phyloP scores from a whole-genome alignment of 768 basidiomycete genomes.

The Termitomyces sp. region DNA sequence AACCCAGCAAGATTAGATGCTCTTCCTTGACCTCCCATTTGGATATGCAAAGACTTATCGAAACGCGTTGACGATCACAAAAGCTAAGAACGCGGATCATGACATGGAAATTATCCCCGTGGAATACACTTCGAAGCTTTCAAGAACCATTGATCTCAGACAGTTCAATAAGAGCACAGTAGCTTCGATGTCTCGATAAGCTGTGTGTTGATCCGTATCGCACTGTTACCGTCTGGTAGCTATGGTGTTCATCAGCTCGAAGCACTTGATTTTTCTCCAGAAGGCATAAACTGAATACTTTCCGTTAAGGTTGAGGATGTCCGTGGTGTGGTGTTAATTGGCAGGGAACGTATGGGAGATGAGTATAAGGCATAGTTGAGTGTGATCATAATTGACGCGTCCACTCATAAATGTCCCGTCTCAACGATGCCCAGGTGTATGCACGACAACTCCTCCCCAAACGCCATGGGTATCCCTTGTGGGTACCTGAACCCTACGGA shows the following conservation, averaged over 20 bases:
- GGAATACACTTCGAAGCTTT: neutral
- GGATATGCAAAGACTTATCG: neutral
- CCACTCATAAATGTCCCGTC: conserved; percentile 2
- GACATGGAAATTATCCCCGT: neutral
- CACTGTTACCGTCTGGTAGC: neutral
- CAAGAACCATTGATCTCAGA: no score
- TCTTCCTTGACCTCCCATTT: no score
- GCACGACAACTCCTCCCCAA: conserved; percentile 13
- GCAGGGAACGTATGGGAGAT: no score
- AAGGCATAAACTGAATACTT: no score
- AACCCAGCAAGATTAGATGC: neutral
- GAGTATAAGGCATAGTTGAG: neutral
- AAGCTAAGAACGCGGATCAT: neutral
- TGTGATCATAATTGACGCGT: neutral
- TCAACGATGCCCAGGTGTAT: conserved; percentile 12
- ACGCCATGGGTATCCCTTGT: conserved; percentile 27
- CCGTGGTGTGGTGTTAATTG: neutral
- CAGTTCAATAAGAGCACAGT: neutral
- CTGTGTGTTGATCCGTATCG: neutral
- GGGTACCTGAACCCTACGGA: conserved; percentile 26
- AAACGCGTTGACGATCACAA: neutral
- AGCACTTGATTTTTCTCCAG: neutral
- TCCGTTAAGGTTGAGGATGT: no score
- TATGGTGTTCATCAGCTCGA: neutral
- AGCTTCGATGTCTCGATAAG: neutral